These are phyloP conservation scores for Phylloboletellus chloephorus DNA, from an alignment of 1,284 basidiomycete genomes.

Conservation along the genomic window DNA sequence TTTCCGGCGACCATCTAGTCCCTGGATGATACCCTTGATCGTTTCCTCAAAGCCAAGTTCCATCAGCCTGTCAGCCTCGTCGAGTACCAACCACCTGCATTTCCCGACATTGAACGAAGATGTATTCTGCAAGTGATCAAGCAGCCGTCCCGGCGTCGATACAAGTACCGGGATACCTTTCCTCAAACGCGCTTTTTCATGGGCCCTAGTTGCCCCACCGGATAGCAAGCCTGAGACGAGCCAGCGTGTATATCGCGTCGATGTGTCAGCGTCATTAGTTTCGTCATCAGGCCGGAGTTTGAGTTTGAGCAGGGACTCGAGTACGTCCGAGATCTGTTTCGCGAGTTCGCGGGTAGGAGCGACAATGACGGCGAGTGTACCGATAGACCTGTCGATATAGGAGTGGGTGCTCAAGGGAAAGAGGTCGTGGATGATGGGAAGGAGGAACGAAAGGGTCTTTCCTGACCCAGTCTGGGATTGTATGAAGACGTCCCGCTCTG, in stretches of 20 bases:
- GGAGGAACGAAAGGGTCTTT: slow-evolving; percentile 91
- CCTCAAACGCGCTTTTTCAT: slow-evolving; percentile 58
- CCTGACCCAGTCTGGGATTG: slow-evolving; percentile 98
- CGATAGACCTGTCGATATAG: slow-evolving; percentile 84
- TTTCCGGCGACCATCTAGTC: slow-evolving; percentile 74
- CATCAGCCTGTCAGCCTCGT: slow-evolving; percentile 96
- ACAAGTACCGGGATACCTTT: slow-evolving; percentile 82
- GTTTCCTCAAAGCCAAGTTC: slow-evolving; percentile 96
- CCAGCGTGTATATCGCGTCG: slow-evolving; percentile 77
- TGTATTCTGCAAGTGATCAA: slow-evolving; percentile 94
- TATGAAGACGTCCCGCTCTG: slow-evolving; percentile 80
- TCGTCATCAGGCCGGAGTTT: slow-evolving; percentile 63
- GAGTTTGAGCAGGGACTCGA: slow-evolving; percentile 81
- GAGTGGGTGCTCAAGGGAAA: slow-evolving; percentile 83
- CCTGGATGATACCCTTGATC: slow-evolving; percentile 82
- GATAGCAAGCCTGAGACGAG: slow-evolving; percentile 90
- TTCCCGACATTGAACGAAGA: slow-evolving; percentile 88
- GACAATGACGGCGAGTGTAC: slow-evolving; percentile 92
- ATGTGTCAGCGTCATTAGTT: slow-evolving; percentile 43
- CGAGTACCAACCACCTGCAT: slow-evolving; percentile 92
- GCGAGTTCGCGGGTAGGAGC: slow-evolving; percentile 94
- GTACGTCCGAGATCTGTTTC: slow-evolving; percentile 91
- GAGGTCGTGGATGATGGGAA: slow-evolving; percentile 94
- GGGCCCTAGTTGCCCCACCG: slow-evolving; percentile 71
- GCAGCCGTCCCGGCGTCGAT: slow-evolving; percentile 92